These are phyloP conservation scores for Drosera capensis DNA, from an alignment of 148 eudicot species.

Conservation along the genomic window DNA sequence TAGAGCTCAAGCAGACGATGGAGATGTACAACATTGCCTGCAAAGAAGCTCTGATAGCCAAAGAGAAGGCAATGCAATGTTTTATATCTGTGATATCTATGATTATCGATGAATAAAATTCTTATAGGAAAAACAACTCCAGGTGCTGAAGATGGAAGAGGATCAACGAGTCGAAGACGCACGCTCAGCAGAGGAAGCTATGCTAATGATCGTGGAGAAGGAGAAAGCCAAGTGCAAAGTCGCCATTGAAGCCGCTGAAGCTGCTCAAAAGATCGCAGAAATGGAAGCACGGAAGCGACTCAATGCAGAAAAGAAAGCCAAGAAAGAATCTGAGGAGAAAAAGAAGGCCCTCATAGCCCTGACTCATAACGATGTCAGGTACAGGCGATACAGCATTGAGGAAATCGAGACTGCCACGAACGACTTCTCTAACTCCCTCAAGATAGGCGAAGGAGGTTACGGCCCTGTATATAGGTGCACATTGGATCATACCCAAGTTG, in stretches of 20 bases:
- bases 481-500: conserved; percentile 16
- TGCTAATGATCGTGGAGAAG: conserved; percentile 8
- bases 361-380: conserved; percentile 6
- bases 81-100: conserved; percentile 9
- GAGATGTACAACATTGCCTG: conserved; percentile 86
- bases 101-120: not conserved
- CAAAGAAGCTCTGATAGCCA: conserved; percentile 70
- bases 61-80: conserved; percentile 33
- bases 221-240: conserved; percentile 12
- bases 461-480: conserved; percentile 16
- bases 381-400: conserved; percentile 12
- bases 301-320: conserved; percentile 9
- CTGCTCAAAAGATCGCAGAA: conserved; percentile 15
- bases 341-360: conserved; percentile 6
- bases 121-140: conserved; percentile 6
- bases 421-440: conserved; percentile 6
- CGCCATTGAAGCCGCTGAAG: conserved; percentile 15
- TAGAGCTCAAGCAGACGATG: conserved; percentile 84
- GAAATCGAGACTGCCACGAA: conserved; percentile 15
- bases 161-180: conserved; percentile 3
- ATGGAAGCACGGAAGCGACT: conserved; percentile 12
- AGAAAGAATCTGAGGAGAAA: conserved; percentile 10
- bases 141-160: conserved; percentile 9
- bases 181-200: conserved; percentile 4
- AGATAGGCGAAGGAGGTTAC: conserved; percentile 19